Evolutionary conservation across 306 rosid genomes (phyloP).

Genomic region (Cicer chorassanicum): DNA sequence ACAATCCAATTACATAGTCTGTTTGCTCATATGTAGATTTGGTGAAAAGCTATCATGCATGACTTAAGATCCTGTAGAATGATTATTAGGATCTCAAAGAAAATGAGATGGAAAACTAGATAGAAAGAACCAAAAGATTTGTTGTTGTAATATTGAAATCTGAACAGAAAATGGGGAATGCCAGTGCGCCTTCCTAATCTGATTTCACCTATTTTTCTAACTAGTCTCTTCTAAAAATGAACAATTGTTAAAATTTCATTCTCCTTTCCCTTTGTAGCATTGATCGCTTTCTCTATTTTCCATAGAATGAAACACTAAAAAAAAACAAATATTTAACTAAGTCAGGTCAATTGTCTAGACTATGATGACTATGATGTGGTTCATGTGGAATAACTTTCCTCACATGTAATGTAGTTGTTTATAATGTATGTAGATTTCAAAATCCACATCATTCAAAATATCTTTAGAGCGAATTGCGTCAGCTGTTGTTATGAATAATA

Average conservation of each 20-base stretch:
- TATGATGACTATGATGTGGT: slow-evolving; percentile 3
- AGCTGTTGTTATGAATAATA: too few species aligned
- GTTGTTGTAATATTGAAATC: neutral
- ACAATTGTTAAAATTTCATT: slow-evolving; percentile 3
- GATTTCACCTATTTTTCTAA: neutral
- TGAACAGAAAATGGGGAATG: neutral
- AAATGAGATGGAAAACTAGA: neutral
- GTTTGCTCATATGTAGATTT: neutral
- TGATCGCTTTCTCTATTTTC: neutral
- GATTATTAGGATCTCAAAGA: neutral
- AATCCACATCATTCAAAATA: too few species aligned
- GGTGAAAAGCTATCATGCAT: slow-evolving; percentile 24
- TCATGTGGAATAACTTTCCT: slow-evolving; percentile 4
- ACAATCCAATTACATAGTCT: neutral
- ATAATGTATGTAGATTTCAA: neutral
- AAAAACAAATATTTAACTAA: slow-evolving; percentile 34
- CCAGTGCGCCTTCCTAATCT: neutral
- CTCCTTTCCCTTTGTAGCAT: neutral
- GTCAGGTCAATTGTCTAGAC: slow-evolving; percentile 28
- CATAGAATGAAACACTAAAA: neutral
- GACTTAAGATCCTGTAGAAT: slow-evolving; percentile 3
- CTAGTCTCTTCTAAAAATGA: neutral
- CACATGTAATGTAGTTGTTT: slow-evolving; percentile 2
- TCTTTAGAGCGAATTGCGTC: too few species aligned
- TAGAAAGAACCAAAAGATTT: neutral